A percentile compares a stretch with the other conserved stretches of the same genome.
Evolutionary conservation across 805 yeast species (phyloP).

Genomic region (Cephaloascus fragrans): DNA sequence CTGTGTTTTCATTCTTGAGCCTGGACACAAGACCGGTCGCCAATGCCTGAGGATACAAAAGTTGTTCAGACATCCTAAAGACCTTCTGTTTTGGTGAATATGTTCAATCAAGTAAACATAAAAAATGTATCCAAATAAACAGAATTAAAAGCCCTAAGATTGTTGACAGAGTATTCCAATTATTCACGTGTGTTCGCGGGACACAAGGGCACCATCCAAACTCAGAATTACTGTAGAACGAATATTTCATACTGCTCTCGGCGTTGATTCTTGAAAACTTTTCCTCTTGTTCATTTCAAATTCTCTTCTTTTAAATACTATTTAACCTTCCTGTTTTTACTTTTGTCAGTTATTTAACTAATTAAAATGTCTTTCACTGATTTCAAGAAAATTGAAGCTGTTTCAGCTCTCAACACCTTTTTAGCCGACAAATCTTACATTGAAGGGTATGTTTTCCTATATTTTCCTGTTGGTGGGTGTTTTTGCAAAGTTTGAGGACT

Average conservation of each 20-base stretch:
- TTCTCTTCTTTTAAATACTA: background rate
- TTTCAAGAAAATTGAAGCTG: conserved; percentile 69
- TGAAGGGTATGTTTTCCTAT: conserved; percentile 70
- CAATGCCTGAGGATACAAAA: conserved; percentile 58
- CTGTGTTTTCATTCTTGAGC: conserved; percentile 62
- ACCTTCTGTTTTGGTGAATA: too few species aligned
- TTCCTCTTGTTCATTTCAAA: background rate
- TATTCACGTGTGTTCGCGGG: background rate
- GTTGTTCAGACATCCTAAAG: background rate
- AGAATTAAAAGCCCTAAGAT: too few species aligned
- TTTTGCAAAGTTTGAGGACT: background rate
- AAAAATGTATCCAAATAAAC: too few species aligned
- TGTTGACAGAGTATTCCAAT: too few species aligned
- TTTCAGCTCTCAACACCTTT: conserved; percentile 69
- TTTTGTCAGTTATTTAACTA: background rate
- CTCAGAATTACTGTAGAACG: background rate
- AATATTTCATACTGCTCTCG: background rate
- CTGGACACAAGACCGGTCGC: conserved; percentile 68
- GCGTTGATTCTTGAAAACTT: background rate
- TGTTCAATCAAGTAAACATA: too few species aligned
- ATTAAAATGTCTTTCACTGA: conserved; percentile 64
- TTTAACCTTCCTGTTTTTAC: background rate
- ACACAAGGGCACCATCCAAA: background rate
- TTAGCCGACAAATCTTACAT: conserved; percentile 91
- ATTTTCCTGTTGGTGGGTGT: background rate